Evolutionary conservation across 2,329 filamentous ascomycete genomes (phyloP).

Genomic region (Paecilomyces niveus): DNA sequence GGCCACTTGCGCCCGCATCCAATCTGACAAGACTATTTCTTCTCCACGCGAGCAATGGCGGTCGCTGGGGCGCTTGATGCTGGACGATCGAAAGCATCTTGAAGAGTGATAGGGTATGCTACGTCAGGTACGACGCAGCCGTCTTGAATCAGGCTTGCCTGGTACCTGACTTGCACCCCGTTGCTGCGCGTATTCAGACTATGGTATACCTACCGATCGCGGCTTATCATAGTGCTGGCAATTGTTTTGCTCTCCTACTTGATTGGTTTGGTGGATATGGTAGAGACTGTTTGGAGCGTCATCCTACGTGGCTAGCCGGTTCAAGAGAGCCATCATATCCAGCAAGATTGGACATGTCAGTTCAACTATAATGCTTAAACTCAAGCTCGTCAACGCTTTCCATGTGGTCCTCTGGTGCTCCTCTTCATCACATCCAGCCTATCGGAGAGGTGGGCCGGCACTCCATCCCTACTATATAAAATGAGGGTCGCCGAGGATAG

Average conservation of each 20-base stretch:
- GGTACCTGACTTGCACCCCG: neutral
- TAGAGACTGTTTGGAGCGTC: neutral
- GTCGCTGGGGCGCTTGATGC: neutral
- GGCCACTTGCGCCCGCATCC: neutral
- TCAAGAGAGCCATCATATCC: no score
- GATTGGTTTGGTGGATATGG: neutral
- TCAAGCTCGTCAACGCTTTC: no score
- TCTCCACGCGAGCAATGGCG: neutral
- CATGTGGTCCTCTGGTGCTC: no score
- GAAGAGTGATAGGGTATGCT: neutral
- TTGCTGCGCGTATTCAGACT: neutral
- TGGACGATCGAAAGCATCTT: neutral
- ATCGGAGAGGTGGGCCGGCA: no score
- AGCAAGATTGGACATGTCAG: no score
- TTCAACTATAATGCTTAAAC: no score
- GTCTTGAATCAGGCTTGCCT: neutral
- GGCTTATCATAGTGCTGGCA: neutral
- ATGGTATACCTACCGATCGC: neutral
- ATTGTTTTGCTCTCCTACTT: neutral
- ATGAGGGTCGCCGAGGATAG: no score
- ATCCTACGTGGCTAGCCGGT: neutral
- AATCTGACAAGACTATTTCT: neutral
- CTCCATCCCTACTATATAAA: no score
- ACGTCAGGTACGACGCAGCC: neutral
- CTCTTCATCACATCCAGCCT: no score